Percentiles rank a stretch among this genome's conserved stretches.
phyloP scores from a whole-genome alignment of 768 basidiomycete genomes.

The Hericium coralloides region DNA sequence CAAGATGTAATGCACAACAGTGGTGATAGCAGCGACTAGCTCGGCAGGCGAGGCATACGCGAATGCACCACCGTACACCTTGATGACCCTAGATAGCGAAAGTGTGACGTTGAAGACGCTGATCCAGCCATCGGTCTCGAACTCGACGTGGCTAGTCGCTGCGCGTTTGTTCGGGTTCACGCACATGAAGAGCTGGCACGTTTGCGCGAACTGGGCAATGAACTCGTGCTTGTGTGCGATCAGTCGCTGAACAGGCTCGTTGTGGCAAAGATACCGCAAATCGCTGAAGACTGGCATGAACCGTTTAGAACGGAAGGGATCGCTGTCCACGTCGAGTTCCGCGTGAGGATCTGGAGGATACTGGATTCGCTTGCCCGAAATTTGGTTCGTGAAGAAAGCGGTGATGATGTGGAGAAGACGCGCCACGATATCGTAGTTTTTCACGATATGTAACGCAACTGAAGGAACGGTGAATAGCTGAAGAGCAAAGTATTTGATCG shows the following conservation, averaged over 20 bases:
- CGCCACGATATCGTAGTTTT: conserved; percentile 61
- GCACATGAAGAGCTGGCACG: conserved; percentile 88
- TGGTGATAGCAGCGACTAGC: conserved; percentile 56
- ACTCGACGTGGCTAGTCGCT: conserved; percentile 80
- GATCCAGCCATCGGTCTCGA: conserved; percentile 95
- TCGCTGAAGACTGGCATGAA: conserved; percentile 95
- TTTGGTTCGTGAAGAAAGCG: conserved; percentile 90
- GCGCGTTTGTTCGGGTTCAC: conserved; percentile 87
- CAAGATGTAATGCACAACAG: conserved; percentile 63
- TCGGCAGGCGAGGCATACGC: conserved; percentile 45
- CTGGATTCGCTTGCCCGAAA: conserved; percentile 59
- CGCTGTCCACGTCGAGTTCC: conserved; percentile 69
- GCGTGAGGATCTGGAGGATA: conserved; percentile 23
- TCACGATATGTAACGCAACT: conserved; percentile 71
- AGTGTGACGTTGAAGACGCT: conserved; percentile 93
- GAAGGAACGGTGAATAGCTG: conserved; percentile 91
- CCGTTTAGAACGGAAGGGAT: conserved; percentile 89
- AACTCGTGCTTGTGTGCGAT: conserved; percentile 62
- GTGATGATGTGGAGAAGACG: conserved; percentile 78
- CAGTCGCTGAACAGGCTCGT: conserved; percentile 67
- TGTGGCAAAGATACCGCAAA: conserved; percentile 78
- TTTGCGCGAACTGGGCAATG: conserved; percentile 62
- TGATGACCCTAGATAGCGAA: conserved; percentile 81
- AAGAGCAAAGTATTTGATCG: conserved; percentile 87
- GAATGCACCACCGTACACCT: conserved; percentile 83